Evolutionary conservation across 345 rosid species (phyloP).

Genomic region (Stellera chamaejasme): DNA sequence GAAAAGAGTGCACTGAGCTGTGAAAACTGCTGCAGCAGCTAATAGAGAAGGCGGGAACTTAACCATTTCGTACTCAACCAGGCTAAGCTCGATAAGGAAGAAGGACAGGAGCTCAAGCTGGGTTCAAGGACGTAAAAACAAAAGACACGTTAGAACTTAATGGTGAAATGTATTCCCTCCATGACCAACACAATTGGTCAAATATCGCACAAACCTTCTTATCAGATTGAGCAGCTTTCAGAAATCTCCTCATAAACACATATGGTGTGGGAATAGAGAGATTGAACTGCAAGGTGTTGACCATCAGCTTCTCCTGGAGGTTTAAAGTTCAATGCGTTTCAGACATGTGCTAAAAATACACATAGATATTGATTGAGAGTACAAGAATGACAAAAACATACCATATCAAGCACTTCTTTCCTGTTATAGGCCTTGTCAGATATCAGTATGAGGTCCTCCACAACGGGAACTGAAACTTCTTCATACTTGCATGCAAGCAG

Average conservation of each 20-base stretch:
- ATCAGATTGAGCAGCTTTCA: constrained; percentile 79
- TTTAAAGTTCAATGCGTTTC: constrained; percentile 5
- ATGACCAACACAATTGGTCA: neutral
- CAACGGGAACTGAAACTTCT: constrained; percentile 93
- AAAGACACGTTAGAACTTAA: constrained; percentile 7
- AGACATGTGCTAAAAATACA: neutral
- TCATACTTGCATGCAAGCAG: constrained; percentile 97
- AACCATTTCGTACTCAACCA: constrained; percentile 58
- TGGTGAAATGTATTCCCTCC: neutral
- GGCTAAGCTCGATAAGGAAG: constrained; percentile 62
- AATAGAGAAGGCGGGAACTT: constrained; percentile 52
- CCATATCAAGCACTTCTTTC: constrained; percentile 90
- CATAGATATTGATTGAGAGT: too few relatives aligned
- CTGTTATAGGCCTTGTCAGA: constrained; percentile 87
- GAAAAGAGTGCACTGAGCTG: constrained; percentile 43
- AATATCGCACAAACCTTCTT: constrained; percentile 45
- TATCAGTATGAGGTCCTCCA: constrained; percentile 85
- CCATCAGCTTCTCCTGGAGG: constrained; percentile 81
- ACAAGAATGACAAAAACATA: constrained; percentile 11
- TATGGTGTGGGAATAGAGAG: constrained; percentile 82
- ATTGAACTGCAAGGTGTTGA: constrained; percentile 64
- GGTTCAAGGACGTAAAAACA: constrained; percentile 4
- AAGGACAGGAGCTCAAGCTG: constrained; percentile 83
- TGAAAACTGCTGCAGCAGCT: constrained; percentile 61
- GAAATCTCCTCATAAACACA: constrained; percentile 90